Evolutionary conservation across 1,284 basidiomycete genomes (phyloP).

Genomic region (Spongiforma sp.): DNA sequence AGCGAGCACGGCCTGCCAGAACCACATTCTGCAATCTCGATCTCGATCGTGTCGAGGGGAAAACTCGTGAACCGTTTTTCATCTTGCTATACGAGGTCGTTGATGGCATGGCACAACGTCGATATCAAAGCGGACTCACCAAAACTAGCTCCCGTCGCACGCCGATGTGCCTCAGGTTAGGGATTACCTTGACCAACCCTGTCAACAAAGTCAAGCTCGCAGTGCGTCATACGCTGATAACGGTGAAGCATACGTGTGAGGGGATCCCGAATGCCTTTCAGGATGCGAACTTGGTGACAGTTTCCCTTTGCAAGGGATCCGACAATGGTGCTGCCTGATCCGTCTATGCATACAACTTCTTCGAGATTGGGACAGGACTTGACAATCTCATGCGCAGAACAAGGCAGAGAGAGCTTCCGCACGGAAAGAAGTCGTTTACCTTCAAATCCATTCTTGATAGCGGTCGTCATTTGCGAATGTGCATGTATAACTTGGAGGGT

Average conservation of each 20-base stretch:
- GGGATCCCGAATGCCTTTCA: conserved; percentile 1
- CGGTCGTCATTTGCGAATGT: conserved; percentile 27
- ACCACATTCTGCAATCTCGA: not conserved
- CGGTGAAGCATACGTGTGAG: conserved; percentile 1
- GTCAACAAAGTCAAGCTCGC: conserved; percentile 3
- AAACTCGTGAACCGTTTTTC: not conserved
- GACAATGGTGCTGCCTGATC: conserved; percentile 10
- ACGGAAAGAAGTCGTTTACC: conserved; percentile 33
- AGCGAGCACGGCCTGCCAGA: no score
- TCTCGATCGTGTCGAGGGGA: not conserved
- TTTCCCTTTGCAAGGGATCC: conserved; percentile 10
- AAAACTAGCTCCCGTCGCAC: not conserved
- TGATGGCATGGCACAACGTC: no score
- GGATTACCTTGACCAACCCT: conserved; percentile 10
- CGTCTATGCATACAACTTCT: conserved; percentile 29
- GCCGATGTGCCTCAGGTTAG: conserved; percentile 6
- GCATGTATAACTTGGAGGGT: conserved; percentile 31
- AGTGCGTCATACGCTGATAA: conserved; percentile 14
- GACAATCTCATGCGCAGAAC: conserved; percentile 39
- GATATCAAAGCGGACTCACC: no score
- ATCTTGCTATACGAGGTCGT: not conserved
- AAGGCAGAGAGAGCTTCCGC: conserved; percentile 32
- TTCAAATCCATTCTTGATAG: conserved; percentile 34
- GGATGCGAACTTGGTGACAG: conserved; percentile 7
- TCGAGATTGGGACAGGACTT: conserved; percentile 36